Base-by-base conservation (phyloP, 768 basidiomycete genomes). In the Grammothele lineata region DNA sequence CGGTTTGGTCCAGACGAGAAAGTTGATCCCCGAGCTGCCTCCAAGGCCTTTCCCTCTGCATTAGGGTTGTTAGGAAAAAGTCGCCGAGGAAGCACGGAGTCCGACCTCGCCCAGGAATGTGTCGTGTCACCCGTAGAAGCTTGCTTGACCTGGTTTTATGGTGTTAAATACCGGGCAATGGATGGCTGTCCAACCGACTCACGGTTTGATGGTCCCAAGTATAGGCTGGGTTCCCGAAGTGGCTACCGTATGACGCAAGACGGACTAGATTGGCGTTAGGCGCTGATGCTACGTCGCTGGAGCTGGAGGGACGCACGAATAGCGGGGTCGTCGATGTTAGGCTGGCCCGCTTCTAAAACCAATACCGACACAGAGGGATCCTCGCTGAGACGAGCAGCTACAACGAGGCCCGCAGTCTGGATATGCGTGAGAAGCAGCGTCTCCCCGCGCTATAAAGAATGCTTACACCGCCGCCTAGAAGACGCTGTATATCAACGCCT, bases 371-470 rank as follows among this genome's bases (percentile, higher is more conserved):
- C 62, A 35, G 60, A 45, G 1, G 62, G 53, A 48, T 73, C 68
- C 39, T 71, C 67, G 10, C 61, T 54, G 25, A 76, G 60, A 17
- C 73, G 60, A 2, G 63, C 63, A 10, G 71, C 73, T 21, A 75
- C 51, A 2, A 69, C 67, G 22, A 73, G 55, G 9, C 74, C 73
- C 3, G 70, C 68, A 17, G 57, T 57, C 56, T 57, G 22, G 15
- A 4, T 3, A 25, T 3, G 32, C n/a, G n/a, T n/a, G n/a, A n/a
- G n/a, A n/a, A n/a, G n/a, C n/a, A n/a, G n/a, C n/a, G n/a, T n/a
- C n/a, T n/a, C n/a, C n/a, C n/a, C n/a, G n/a, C n/a, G n/a, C n/a
- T n/a, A n/a, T n/a, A n/a, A n/a, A n/a, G n/a, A 12, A 30, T n/a
- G 36, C 56, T 6, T 48, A 57, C 56, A 33, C 57, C 57, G 11